phyloP scores from a whole-genome alignment of 2,329 filamentous ascomycete genomes.

The Coniochaeta sp. region DNA sequence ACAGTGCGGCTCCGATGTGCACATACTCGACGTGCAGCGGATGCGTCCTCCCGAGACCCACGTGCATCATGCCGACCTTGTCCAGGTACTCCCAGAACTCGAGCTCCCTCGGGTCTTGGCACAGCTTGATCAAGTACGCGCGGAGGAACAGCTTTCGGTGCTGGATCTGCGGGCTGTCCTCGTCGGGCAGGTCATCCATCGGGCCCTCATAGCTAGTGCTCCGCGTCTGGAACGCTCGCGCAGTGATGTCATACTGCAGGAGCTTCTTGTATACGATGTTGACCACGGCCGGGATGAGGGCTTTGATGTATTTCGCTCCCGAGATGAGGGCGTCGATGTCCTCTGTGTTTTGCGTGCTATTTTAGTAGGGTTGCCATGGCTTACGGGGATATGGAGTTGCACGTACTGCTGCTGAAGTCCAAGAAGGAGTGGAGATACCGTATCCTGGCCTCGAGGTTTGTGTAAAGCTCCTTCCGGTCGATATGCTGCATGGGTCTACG shows the following conservation, averaged over 20 bases:
- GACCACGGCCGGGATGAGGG: conserved; percentile 75
- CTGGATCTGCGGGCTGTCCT: conserved; percentile 67
- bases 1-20: conserved; percentile 65
- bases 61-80: conserved; percentile 81
- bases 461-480: conserved; percentile 65
- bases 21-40: conserved; percentile 75
- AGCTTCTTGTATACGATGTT: conserved; percentile 82
- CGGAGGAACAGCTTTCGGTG: conserved; percentile 71
- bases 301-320: conserved; percentile 70
- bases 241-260: conserved; percentile 74
- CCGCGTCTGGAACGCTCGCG: conserved; percentile 62
- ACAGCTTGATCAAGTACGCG: conserved; percentile 69
- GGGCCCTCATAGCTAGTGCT: conserved; percentile 60
- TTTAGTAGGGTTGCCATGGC: background rate
- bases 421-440: conserved; percentile 70
- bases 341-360: conserved; percentile 32
- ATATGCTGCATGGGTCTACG: conserved; percentile 44
- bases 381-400: background rate
- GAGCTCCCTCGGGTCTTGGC: conserved; percentile 66
- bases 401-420: conserved; percentile 63
- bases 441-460: conserved; percentile 60
- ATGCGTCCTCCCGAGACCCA: conserved; percentile 64
- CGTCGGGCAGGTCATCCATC: conserved; percentile 54
- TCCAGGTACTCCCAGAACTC: conserved; percentile 80
- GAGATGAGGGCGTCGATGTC: conserved; percentile 64